Evolutionary conservation across 495 filamentous ascomycete species (phyloP), one percentile per base, ranked within the genome.

Genomic region (Aspergillus egyptiacus): DNA sequence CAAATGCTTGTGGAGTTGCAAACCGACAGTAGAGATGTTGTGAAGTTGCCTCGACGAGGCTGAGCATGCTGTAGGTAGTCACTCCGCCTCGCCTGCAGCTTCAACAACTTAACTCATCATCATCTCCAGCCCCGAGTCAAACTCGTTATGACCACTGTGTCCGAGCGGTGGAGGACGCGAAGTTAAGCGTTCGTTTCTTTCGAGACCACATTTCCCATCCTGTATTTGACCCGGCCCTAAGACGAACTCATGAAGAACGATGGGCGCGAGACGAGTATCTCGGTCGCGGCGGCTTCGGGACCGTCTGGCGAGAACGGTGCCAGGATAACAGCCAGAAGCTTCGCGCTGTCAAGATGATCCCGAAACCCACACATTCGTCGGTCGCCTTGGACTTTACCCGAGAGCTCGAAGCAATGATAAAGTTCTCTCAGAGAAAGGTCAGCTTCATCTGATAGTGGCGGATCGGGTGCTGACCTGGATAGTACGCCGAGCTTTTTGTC

Each of bases 401-500:
- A 13, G 56, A 59, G 30, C 45, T 59, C 11, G 52, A 59, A 20
- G 52, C 49, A 1, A 40, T 59, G 24, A 48, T 48, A 5, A 59
- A 55, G 31, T 59, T 59, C 34, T 59, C 52, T 3, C 51, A 53
- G 17, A 31, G 44, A 30, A 59, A 53, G 37, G 56, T 59, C 13
- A 18, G 44, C 20, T 23, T 46, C 8, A 10, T 30, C 20, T n/a
- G n/a, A n/a, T n/a, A n/a, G n/a, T n/a, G n/a, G n/a, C n/a, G n/a
- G n/a, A n/a, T 4, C 8, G 19, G 19, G 23, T 18, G 14, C 15
- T 19, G 37, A n/a, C n/a, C n/a, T n/a, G n/a, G n/a, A 2, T 14
- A 58, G 55, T 58, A 58, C 24, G 11, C 7, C 0, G 39, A 27
- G 0, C 51, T 51, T n/a, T 70, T 67, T 31, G 66, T 67, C 9